Evolutionary conservation across 768 basidiomycete species (phyloP).

Genomic region (Nidularia sp.): DNA sequence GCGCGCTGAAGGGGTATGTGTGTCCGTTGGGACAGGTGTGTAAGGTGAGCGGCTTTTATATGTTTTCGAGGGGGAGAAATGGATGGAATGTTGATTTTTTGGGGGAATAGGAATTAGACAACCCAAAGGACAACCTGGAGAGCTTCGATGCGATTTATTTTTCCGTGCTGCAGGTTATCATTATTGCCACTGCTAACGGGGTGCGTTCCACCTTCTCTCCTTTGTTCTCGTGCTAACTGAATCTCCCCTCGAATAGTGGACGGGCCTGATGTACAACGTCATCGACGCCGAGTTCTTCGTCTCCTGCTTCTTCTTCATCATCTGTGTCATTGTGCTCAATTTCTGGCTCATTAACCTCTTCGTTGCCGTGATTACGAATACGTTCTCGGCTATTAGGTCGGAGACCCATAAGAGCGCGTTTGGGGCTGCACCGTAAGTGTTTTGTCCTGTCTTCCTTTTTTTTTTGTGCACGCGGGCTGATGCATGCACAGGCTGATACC

Average conservation of each 20-base stretch:
- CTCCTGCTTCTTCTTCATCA: slow-evolving; percentile 86
- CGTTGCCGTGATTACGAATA: slow-evolving; percentile 94
- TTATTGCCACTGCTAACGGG: slow-evolving; percentile 77
- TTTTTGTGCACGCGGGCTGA: background rate
- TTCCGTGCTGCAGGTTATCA: slow-evolving; percentile 76
- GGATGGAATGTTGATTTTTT: no score
- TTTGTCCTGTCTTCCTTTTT: no score
- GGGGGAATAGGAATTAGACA: slow-evolving; percentile 48
- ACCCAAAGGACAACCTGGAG: slow-evolving; percentile 61
- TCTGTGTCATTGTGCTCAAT: slow-evolving; percentile 81
- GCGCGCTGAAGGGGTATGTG: slow-evolving; percentile 72
- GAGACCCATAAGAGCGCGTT: slow-evolving; percentile 92
- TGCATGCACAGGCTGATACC: slow-evolving; percentile 22
- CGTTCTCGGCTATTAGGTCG: slow-evolving; percentile 81
- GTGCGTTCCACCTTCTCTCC: slow-evolving; percentile 34
- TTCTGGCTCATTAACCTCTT: slow-evolving; percentile 93
- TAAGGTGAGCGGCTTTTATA: slow-evolving; percentile 37
- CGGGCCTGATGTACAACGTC: slow-evolving; percentile 79
- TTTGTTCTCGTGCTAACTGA: background rate
- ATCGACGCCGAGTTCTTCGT: slow-evolving; percentile 88
- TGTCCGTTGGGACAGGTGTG: slow-evolving; percentile 88
- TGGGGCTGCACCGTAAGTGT: slow-evolving; percentile 67
- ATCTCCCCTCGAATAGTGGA: slow-evolving; percentile 46
- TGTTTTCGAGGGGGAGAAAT: no score
- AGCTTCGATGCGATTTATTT: slow-evolving; percentile 90